Base-by-base conservation (phyloP, 768 basidiomycete species). In the Termitomyces sp. region DNA sequence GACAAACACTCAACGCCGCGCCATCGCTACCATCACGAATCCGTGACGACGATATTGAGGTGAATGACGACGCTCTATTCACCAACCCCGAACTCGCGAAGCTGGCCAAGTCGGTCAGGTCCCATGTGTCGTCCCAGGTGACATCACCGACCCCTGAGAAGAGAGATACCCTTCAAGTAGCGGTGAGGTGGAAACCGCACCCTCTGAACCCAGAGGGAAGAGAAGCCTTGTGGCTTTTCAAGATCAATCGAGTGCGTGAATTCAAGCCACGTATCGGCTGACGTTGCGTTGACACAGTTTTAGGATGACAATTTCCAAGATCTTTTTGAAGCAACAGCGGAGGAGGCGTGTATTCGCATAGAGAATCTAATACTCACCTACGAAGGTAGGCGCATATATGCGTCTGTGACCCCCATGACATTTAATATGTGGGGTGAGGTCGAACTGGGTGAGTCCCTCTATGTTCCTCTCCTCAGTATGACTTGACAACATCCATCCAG, bases 391-490 rank as follows among this genome's bases (percentile, higher is more conserved):
- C 86, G 83, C 2, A 73, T 93, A 42, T 91, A 84, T 64, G 75
- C 87, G 12, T 88, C 86, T 14, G 82, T 84, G 3, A 86, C 86
- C 0, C 89, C 90, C 0, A 73, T 80, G 36, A 79, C 80, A 18
- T 75, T 92, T 46, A 77, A 76, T 14, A 80, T 92, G 16, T 90
- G 87, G 85, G 78, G 76, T 4, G 80, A 86, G 57, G 86, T 82
- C 29, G 82, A 86, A 42, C 71, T 92, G 24, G 81, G 90, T 89
- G 44, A 34, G 79, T 55, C 29, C 22, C 32, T 49, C 32, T 24
- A 42, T 36, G 18, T 47, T 13, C 27, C n/a, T n/a, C n/a, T n/a
- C 29, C 36, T 46, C 37, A 34, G n/a, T 4, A 32, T 16, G 34
- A 22, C n/a, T 44, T 31, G 46, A 36, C 53, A 46, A 46, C 41